Conservation (phyloP, 2,329 filamentous ascomycete species). For the Claviceps pazoutovae region DNA sequence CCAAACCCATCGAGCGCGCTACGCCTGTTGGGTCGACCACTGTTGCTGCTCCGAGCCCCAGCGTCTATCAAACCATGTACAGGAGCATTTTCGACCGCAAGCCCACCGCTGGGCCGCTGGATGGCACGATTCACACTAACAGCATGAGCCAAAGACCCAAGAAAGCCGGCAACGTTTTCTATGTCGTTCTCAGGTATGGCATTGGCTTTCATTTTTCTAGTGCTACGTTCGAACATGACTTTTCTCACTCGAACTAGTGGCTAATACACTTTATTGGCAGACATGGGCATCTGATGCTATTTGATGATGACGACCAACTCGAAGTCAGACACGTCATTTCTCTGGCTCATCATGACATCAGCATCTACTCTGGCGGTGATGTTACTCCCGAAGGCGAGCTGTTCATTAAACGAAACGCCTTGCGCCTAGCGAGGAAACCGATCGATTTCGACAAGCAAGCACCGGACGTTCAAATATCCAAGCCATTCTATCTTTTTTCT, state of each 20-base stretch:
- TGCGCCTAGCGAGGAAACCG: conserved; percentile 58
- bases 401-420: conserved; percentile 88
- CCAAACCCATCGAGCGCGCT: conserved; percentile 76
- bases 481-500: conserved; percentile 87
- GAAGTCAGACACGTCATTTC: conserved; percentile 96
- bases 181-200: conserved; percentile 68
- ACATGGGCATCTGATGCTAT: conserved; percentile 92
- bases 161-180: conserved; percentile 77
- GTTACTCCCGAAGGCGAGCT: conserved; percentile 78
- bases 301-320: conserved; percentile 87
- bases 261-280: conserved; percentile 26
- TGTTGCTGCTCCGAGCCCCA: conserved; percentile 68
- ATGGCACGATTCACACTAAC: conserved; percentile 32
- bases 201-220: neutral
- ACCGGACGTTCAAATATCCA: conserved; percentile 46
- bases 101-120: conserved; percentile 30
- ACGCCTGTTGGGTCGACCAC: conserved; percentile 65
- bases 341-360: conserved; percentile 72
- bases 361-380: conserved; percentile 69
- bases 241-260: neutral
- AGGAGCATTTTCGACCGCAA: conserved; percentile 86
- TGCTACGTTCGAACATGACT: neutral
- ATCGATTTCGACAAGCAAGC: conserved; percentile 35
- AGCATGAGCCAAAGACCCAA: conserved; percentile 39
- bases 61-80: conserved; percentile 98